Base-by-base conservation (phyloP, 2,329 filamentous ascomycete genomes). In the Colletotrichum lindemuthianum region DNA sequence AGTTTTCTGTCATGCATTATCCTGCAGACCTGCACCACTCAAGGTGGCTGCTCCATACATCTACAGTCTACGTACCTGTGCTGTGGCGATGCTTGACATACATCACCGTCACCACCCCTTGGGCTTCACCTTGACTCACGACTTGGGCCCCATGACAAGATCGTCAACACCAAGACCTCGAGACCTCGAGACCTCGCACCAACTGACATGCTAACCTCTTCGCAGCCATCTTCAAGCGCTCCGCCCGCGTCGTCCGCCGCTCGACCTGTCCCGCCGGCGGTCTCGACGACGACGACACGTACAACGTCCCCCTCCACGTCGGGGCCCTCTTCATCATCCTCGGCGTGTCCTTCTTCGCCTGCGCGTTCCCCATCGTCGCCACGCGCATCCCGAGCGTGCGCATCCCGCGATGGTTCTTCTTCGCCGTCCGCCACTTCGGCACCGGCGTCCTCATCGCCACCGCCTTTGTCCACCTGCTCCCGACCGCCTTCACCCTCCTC, bases 391-490 rank as follows among this genome's bases (percentile, higher is more conserved):
- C 84, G 24, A 75, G 79, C 13, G 73, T 88, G 52, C 82, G 80
- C 59, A 86, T 89, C 54, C 86, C 86, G 2, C 74, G 78, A 16
- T 76, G 74, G 51, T 83, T 87, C 75, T 84, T 88, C 76, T 87
- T 88, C 72, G 74, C 79, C 55, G 83, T 86, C 52, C 82, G 85
- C 67, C 90, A 92, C 80, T 92, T 92, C 70, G 90, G 92, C 70
- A 95, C 92, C 8, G 92, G 92, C 63, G 92, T 96, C 16, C 82
- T 86, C 37, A 83, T 88, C 48, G 87, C 92, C 33, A 95, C 92
- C 1, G 91, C 92, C 56, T 95, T 96, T 71, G 91, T 94, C 36
- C 91, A 94, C 78, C 80, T 90, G 37, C 83, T 90, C 8, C 88
- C 87, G 48, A 90, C 86, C 2, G 88, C 89, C 6, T 91, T 91